A percentile compares a stretch with the other conserved stretches of the same genome.
These are phyloP conservation scores for Xylaria bambusicola DNA, from an alignment of 495 filamentous ascomycete genomes.

Conservation along the genomic window DNA sequence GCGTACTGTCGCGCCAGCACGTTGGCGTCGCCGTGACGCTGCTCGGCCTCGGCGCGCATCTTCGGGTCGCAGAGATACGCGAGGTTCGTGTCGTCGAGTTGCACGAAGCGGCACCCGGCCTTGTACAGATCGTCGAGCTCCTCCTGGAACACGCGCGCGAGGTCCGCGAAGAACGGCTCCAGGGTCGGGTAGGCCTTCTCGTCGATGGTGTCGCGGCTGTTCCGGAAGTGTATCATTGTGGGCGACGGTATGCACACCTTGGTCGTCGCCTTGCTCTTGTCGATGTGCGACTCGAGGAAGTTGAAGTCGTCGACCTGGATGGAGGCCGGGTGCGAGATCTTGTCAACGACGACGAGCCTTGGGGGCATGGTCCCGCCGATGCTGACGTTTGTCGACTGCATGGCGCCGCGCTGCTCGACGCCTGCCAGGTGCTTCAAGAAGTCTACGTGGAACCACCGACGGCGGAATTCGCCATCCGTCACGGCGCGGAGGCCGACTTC, in stretches of 20 bases:
- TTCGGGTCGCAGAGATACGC: conserved; percentile 66
- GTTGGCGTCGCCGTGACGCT: conserved; percentile 58
- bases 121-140: conserved; percentile 63
- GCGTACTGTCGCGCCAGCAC: conserved; percentile 62
- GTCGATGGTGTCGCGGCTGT: conserved; percentile 59
- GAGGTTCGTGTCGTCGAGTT: conserved; percentile 67
- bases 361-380: conserved; percentile 47
- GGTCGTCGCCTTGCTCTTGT: conserved; percentile 52
- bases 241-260: conserved; percentile 67
- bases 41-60: conserved; percentile 63
- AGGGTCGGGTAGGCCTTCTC: conserved; percentile 58
- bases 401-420: conserved; percentile 44
- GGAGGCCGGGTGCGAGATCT: conserved; percentile 46
- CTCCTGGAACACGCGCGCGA: conserved; percentile 61
- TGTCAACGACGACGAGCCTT: conserved; percentile 46
- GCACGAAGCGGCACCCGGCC: conserved; percentile 64
- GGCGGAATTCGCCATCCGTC: conserved; percentile 73
- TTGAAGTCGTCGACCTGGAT: conserved; percentile 62
- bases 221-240: conserved; percentile 69
- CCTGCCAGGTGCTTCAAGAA: conserved; percentile 47
- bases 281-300: conserved; percentile 54
- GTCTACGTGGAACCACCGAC: conserved; percentile 53
- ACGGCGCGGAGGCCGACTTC: conserved; percentile 63
- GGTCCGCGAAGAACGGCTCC: conserved; percentile 61
- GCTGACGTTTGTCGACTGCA: conserved; percentile 46